Base-by-base conservation (phyloP, 805 yeast genomes). In the Kuraishia molischiana region DNA sequence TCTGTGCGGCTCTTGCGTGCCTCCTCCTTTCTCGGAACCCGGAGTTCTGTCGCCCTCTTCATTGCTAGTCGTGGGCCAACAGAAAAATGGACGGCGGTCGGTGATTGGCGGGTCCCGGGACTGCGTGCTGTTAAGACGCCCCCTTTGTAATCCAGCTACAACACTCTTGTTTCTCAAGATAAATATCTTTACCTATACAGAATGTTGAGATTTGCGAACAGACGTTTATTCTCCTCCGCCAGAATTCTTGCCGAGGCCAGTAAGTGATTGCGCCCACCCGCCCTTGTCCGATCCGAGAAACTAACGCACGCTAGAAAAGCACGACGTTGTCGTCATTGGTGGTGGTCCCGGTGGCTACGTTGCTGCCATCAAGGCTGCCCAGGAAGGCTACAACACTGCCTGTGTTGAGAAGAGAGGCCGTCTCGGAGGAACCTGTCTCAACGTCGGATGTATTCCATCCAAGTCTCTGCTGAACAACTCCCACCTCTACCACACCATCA, bases 331-430 rank as follows among this genome's bases (percentile, higher is more conserved):
- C 39, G 85, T 92, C 51, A 83, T 92, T 56, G 99, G 99, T 50
- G 97, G 97, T 53, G 99, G 99, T 42, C 99, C 99, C 50, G 99
- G 97, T 63, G 99, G 99, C 45, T 92, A 92, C 62, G 92, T 92
- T 52, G 97, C 97, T 39, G 98, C 99, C 54, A 92, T 92, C 62
- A 90, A 86, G 64, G 96, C 96, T 43, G 98, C 98, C 36, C 99
- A 92, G 70, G 72, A 89, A 43, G 97, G 97, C 31, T 74, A 71
- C 52, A 80, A 89, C 63, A 86, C 96, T 39, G 98, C 97, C 26
- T 92, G 98, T 74, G 69, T 92, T 48, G 99, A 92, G 64, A 87
- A 86, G 68, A 82, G 99, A 64, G 99, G 99, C 34, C 66, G 77
- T 33, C 74, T 94, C 46, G 99, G 99, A 46, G 99, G 99, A 55